These are phyloP conservation scores for Huntiella savannae DNA, from an alignment of 2,329 filamentous ascomycete genomes.

Conservation along the genomic window DNA sequence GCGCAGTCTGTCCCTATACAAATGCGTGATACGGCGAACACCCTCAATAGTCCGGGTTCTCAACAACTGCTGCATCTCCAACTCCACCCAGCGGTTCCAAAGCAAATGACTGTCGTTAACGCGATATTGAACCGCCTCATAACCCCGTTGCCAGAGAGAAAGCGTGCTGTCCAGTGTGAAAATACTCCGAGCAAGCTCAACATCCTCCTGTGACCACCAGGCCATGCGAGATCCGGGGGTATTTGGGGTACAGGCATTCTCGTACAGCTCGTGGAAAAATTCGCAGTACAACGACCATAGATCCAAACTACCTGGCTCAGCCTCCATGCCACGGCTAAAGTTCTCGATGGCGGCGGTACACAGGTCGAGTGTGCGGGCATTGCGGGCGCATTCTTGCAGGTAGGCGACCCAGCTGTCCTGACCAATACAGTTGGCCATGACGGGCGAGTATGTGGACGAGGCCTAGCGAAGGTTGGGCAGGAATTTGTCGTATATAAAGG, in stretches of 20 bases:
- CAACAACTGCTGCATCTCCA: conserved; percentile 49
- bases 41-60: conserved; percentile 34
- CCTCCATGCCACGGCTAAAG: conserved; percentile 47
- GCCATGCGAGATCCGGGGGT: conserved; percentile 5
- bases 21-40: conserved; percentile 44
- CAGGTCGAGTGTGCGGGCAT: conserved; percentile 42
- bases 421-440: conserved; percentile 34
- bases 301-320: conserved; percentile 54
- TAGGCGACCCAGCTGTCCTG: conserved; percentile 64
- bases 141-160: conserved; percentile 51
- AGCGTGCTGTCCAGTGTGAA: conserved; percentile 51
- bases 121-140: conserved; percentile 53
- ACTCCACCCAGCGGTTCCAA: conserved; percentile 61
- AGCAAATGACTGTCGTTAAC: conserved; percentile 58
- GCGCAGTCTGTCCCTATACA: conserved; percentile 51
- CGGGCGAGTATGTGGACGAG: too few relatives aligned
- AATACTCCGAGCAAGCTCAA: conserved; percentile 46
- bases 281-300: conserved; percentile 65
- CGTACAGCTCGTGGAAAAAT: conserved; percentile 53
- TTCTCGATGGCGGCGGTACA: conserved; percentile 53
- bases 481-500: not conserved
- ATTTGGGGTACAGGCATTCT: conserved; percentile 15
- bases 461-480: not conserved
- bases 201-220: conserved; percentile 46
- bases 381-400: conserved; percentile 49